Percentiles rank a stretch among this genome's conserved stretches.
phyloP scores from a whole-genome alignment of 768 basidiomycete species.

The Podaxis carcinomalis region DNA sequence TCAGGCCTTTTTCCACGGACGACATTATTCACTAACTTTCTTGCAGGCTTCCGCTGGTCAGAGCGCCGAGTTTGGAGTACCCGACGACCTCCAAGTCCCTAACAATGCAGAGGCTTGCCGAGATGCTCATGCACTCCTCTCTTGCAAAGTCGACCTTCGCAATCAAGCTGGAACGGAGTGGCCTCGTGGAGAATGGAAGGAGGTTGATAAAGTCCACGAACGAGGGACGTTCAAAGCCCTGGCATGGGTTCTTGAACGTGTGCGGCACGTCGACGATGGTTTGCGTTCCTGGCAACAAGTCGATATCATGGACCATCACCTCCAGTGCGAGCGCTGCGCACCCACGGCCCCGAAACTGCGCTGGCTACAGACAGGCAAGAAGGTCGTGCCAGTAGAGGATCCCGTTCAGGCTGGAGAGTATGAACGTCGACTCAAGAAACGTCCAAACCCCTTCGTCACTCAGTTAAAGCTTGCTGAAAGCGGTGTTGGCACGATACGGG shows the following conservation, averaged over 20 bases:
- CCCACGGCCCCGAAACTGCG: slow-evolving; percentile 71
- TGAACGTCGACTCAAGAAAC: slow-evolving; percentile 81
- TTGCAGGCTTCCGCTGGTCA: slow-evolving; percentile 47
- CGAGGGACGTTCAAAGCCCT: slow-evolving; percentile 74
- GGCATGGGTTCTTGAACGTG: slow-evolving; percentile 84
- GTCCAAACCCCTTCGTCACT: slow-evolving; percentile 84
- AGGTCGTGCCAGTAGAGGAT: slow-evolving; percentile 73
- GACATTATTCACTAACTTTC: slow-evolving; percentile 8
- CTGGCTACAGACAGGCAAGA: slow-evolving; percentile 65
- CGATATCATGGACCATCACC: slow-evolving; percentile 37
- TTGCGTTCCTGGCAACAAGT: slow-evolving; percentile 67
- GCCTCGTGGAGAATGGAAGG: slow-evolving; percentile 68
- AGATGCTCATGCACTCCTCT: slow-evolving; percentile 73
- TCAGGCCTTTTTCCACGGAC: background rate
- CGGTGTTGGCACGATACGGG: slow-evolving; percentile 65
- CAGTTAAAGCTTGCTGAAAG: slow-evolving; percentile 67
- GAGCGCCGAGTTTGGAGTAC: slow-evolving; percentile 65
- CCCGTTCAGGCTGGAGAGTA: slow-evolving; percentile 83
- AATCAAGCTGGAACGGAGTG: slow-evolving; percentile 75
- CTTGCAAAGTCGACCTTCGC: slow-evolving; percentile 69
- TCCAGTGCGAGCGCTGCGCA: slow-evolving; percentile 76
- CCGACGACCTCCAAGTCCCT: slow-evolving; percentile 48
- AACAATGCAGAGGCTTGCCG: slow-evolving; percentile 58
- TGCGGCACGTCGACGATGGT: slow-evolving; percentile 67
- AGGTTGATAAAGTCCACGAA: slow-evolving; percentile 86